Conservation (phyloP, 1,284 basidiomycete species). For the Pseudozyma sp. region DNA sequence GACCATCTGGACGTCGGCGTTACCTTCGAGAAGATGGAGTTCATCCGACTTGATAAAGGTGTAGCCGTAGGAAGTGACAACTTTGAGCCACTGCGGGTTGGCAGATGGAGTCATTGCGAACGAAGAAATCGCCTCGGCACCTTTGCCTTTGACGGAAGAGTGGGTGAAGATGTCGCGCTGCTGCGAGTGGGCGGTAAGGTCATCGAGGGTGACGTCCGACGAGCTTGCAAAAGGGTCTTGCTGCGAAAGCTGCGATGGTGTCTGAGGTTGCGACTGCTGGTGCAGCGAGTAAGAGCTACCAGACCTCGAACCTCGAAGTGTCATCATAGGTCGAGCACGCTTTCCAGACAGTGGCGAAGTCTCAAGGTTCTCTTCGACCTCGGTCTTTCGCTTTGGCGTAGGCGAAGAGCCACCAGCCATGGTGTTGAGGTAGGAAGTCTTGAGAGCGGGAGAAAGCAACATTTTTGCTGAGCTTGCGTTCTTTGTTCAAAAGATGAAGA, state of each 20-base stretch:
- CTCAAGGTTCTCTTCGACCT: conserved; percentile 33
- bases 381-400: conserved; percentile 40
- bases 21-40: conserved; percentile 42
- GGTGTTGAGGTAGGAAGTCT: conserved; percentile 51
- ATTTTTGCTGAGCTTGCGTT: conserved; percentile 9
- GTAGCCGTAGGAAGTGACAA: conserved; percentile 52
- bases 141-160: conserved; percentile 38
- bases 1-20: conserved; percentile 50
- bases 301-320: conserved; percentile 36
- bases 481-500: neutral
- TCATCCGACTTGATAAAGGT: conserved; percentile 50
- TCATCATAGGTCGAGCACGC: conserved; percentile 39
- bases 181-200: conserved; percentile 19
- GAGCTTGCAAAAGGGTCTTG: conserved; percentile 33
- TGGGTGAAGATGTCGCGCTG: conserved; percentile 44
- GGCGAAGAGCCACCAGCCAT: conserved; percentile 41
- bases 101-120: conserved; percentile 9
- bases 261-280: conserved; percentile 12
- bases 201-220: conserved; percentile 45
- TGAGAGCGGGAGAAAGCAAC: conserved; percentile 52
- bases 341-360: conserved; percentile 42
- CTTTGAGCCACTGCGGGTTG: conserved; percentile 51
- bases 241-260: conserved; percentile 14
- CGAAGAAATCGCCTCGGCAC: conserved; percentile 5
- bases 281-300: conserved; percentile 21